Base-by-base conservation (phyloP, 108 stramenopile species). In the Skeletonema marinoi region DNA sequence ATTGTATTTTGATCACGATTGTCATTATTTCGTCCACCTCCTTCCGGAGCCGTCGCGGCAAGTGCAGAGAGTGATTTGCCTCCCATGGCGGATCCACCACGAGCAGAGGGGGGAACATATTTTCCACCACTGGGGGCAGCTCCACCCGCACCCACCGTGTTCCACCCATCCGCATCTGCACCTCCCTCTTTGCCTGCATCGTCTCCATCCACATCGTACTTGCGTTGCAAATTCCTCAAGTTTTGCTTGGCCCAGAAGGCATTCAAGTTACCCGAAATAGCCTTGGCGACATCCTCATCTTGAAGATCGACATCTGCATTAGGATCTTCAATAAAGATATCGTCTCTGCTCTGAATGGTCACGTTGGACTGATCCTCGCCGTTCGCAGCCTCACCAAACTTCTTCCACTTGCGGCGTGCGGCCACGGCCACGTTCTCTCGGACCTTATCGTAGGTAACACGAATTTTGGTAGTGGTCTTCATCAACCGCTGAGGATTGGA, bases 1-100 rank as follows among this genome's bases (percentile, higher is more conserved):
- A 99, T 90, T 60, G 97, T 98, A 58, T 96, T 97, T 60, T 95
- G 83, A 78, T 98, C 96, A 59, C 96, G 93, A 46, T 93, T 96
- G 65, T 89, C 86, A 19, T 66, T 72, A 51, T 32, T 65, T 9
- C 31, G 29, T 0, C 62, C 83, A 14, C 78, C 85, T 38, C 70
- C 71, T 32, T 66, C 78, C 0, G 66, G 74, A 1, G 74, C 80
- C 32, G 83, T 21, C 4, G 86, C 72, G 32, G 77, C 81, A 32
- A 82, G 46, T 12, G 76, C 88, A 19, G 83, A 73, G 58, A 88
- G 88, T 33, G 88, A 83, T 65, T 89, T 80, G 21, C 85, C 89
- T 6, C 89, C 85, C 78, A 85, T 87, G 73, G 63, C 68, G 1
- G 82, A n/a, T 35, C 82, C 85, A 9, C 83, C 84, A 14, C 96